Base-by-base conservation (phyloP, 164 flowering plant genomes). In the Saururus chinensis region DNA sequence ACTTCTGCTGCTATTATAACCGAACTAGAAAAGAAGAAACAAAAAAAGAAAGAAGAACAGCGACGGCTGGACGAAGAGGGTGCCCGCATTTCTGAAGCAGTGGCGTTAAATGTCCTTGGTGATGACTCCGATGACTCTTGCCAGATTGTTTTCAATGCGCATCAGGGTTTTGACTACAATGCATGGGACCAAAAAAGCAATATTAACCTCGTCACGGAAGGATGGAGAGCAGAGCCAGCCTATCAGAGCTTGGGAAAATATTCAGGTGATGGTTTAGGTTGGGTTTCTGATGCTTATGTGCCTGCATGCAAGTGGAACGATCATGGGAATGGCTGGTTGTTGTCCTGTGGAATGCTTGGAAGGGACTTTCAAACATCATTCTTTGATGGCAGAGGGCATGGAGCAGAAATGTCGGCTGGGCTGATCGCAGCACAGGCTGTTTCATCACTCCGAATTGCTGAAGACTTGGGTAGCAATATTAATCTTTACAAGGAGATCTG, bases 41-140 rank as follows among this genome's bases (percentile, higher is more conserved):
- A 84, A 77, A 83, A 77, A 56, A 88, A 85, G 84, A 81, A 79
- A 76, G 98, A 93, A 77, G 96, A 93, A 66, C 97, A 90, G 60
- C 85, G 86, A 64, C 79, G 92, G 75, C 96, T 93, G 40, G 99
- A 93, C 71, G 99, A 93, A 74, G 97, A 93, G 71, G 96, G 99
- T 20, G 99, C 99, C 68, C 92, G 96, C 24, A 90, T 93, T 60
- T 95, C 97, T 30, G 99, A 88, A 76, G 90, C 96, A 62, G 99
- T 90, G 74, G 99, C 98, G 66, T 80, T 93, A 72, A 91, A 85
- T 66, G 99, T 93, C 70, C 76, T 91, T 40, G 71, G 85, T 41
- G 97, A 81, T 51, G 99, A 93, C 74, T 92, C 86, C 62, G 88
- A 84, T 66, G 89, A 86, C 56, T 75, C 86, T 6, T 75, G 79